Evolutionary conservation across 1,284 basidiomycete genomes (phyloP), one percentile per base, ranked within the genome.

Genomic region (Coniophora puteana): DNA sequence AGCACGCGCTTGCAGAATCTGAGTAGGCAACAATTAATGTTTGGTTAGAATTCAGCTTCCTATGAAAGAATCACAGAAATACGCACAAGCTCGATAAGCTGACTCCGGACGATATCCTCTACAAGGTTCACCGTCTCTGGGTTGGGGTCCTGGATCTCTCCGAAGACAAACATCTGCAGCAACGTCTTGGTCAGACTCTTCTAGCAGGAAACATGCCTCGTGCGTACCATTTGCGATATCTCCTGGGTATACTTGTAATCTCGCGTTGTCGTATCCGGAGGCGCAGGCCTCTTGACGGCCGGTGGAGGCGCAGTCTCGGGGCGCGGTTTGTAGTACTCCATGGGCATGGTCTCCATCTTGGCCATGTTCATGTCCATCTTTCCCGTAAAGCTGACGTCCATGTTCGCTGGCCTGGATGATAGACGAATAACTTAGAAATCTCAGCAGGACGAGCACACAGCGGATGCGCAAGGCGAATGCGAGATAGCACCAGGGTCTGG

Each of bases 91-190:
- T 98, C 93, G 44, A 94, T 89, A 37, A 97, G 78, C 53, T 98
- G 93, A 45, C 87, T 79, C 24, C 91, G 79, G n/a, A 97, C 89
- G 44, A 97, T 93, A 61, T 99, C 93, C 63, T 98, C 93, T 8
- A 99, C 89, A 21, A 95, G 76, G 52, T 88, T 88, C 5, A 94
- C 87, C 0, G 94, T 94, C 41, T 93, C 91, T 6, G 78, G 73
- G 41, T 86, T 78, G 0, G 93, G 91, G 46, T 96, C 91, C 56
- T 92, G 89, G 1, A 96, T 88, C 63, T 95, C 93, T 4, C 92
- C 93, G 61, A 96, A 96, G 32, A 98, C 94, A 57, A 95, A 97
- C 85, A 96, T 93, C 92, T 93, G 36, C 12, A 33, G 17, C 13
- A 48, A 16, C 26, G 20, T 28, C 14, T 4, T 16, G 36, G 24